Base-by-base conservation (phyloP, 768 basidiomycete species). In the Butyriboletus loyo region DNA sequence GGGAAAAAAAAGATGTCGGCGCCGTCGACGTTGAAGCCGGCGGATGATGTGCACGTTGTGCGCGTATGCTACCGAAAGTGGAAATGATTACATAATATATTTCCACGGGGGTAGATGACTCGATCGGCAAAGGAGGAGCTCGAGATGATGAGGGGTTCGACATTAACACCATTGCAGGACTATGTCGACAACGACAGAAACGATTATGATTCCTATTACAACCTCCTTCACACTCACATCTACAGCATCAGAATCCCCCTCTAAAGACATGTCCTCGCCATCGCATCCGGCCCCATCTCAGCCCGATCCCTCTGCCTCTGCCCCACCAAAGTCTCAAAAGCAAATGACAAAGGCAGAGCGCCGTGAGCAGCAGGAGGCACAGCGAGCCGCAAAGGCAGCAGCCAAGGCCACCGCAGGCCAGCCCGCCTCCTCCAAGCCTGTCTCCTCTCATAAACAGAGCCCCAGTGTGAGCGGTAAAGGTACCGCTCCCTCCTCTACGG, bases 281-380 rank as follows among this genome's bases (percentile, higher is more conserved):
- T 39, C 46, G 9, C 40, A 47, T 28, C 7, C 47, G n/a, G n/a
- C n/a, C 30, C 41, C 50, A 38, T 40, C 56, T n/a, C 52, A 47
- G 6, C 42, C 52, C 25, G 50, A 42, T 52, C 54, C 45, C 24
- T 25, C 45, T 2, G 3, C 17, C 17, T 17, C 31, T 17, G 6
- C 52, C 22, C 46, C 51, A 34, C 52, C 67, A 56, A 73, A 75
- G 55, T 75, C 82, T 13, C 86, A 88, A 64, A 87, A 88, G 62
- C 77, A 80, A 37, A 85, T 88, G 82, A 82, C 88, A 27, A 93
- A 89, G 69, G 85, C 87, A 5, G 87, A 89, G 64, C 79, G 89
- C 27, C 75, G 87, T 59, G 89, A 88, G 62, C 76, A 87, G 15
- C 89, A 92, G 67, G 89, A 90, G 66, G 77, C 75, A 57, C 88